Evolutionary conservation across 345 rosid genomes (phyloP).

Genomic region (Lagerstroemia speciosa): DNA sequence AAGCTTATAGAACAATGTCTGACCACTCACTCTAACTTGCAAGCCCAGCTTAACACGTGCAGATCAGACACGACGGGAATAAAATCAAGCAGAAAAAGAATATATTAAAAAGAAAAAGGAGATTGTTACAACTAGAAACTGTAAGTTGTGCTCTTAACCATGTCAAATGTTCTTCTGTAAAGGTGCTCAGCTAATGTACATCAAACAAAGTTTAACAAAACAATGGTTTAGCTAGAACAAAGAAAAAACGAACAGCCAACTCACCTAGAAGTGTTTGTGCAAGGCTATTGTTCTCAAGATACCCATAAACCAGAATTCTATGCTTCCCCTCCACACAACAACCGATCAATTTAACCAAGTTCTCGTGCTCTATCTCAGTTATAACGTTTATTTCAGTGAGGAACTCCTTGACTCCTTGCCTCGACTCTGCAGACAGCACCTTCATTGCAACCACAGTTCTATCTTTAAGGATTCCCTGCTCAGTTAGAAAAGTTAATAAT

Average conservation of each 20-base stretch:
- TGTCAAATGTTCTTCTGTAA: background rate
- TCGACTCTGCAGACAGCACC: slow-evolving; percentile 51
- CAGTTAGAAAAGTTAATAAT: slow-evolving; percentile 2
- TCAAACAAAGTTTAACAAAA: background rate
- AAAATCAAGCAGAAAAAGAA: background rate
- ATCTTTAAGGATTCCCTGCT: slow-evolving; percentile 49
- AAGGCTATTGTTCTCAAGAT: slow-evolving; percentile 65
- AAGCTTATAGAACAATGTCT: background rate
- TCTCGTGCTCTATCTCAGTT: slow-evolving; percentile 42
- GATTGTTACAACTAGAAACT: background rate
- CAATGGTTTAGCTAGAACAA: background rate
- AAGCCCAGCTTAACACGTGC: background rate
- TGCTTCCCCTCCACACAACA: slow-evolving; percentile 56
- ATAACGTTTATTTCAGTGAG: slow-evolving; percentile 56
- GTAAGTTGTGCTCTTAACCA: background rate
- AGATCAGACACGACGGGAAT: background rate
- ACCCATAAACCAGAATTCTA: slow-evolving; percentile 61
- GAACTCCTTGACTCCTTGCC: slow-evolving; percentile 58
- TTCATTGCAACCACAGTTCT: slow-evolving; percentile 50
- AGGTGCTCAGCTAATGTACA: background rate
- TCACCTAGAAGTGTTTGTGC: slow-evolving; percentile 61
- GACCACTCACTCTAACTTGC: background rate
- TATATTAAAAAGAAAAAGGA: background rate
- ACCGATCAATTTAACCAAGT: slow-evolving; percentile 54
- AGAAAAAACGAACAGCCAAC: background rate